A percentile compares a stretch with the other conserved stretches of the same genome.
Conservation (phyloP, 208 protist genomes). For the Spongospora subterranea region DNA sequence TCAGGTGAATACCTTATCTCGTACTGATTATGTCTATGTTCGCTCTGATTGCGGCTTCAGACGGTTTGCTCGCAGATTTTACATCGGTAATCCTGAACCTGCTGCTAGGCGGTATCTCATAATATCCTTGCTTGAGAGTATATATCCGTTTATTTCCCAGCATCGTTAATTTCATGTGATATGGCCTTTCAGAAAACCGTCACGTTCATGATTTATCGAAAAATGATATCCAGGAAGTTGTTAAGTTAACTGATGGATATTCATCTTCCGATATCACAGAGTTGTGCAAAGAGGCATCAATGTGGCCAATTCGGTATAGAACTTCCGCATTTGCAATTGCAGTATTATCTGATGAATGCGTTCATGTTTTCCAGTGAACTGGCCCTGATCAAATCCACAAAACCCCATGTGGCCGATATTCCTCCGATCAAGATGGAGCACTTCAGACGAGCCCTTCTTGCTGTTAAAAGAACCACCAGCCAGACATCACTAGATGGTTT, state of each 20-base stretch:
- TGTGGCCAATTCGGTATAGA: slow-evolving; percentile 80
- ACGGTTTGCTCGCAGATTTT: background rate
- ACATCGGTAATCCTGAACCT: background rate
- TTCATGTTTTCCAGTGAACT: too few species aligned
- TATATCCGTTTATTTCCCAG: background rate
- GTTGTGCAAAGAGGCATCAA: slow-evolving; percentile 81
- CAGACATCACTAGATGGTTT: too few species aligned
- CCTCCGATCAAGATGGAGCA: too few species aligned
- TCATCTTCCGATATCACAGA: slow-evolving; percentile 75
- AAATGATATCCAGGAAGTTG: slow-evolving; percentile 61
- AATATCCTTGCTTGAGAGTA: background rate
- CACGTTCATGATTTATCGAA: background rate
- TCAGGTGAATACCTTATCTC: background rate
- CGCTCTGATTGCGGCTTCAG: background rate
- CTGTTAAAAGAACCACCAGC: too few species aligned
- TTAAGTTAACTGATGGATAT: slow-evolving; percentile 73
- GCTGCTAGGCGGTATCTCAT: background rate
- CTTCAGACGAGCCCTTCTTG: too few species aligned
- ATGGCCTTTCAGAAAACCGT: background rate
- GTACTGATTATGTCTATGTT: background rate
- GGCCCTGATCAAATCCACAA: too few species aligned
- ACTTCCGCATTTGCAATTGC: too few species aligned
- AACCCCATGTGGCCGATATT: too few species aligned
- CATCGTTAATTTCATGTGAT: too few species aligned
- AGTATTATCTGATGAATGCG: too few species aligned